phyloP scores from a whole-genome alignment of 1,284 basidiomycete genomes.

The Cutaneotrichosporon arboriforme region DNA sequence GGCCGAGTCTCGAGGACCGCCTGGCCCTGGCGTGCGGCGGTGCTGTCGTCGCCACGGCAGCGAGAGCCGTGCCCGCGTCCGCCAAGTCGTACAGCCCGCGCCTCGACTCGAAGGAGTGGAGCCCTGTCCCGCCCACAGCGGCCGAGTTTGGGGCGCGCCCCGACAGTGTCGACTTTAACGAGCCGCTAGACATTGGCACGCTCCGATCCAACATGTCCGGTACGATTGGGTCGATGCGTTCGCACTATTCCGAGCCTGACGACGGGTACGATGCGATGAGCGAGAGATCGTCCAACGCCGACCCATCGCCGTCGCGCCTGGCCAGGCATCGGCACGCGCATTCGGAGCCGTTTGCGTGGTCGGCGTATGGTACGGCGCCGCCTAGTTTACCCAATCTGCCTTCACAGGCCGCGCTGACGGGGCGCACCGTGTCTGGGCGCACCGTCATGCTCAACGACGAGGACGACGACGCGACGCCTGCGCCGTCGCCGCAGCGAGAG shows the following conservation, averaged over 20 bases:
- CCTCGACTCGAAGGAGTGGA: not conserved
- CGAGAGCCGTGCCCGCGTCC: not conserved
- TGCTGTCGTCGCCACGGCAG: not conserved
- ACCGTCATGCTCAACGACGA: constrained; percentile 4
- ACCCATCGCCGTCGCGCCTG: not conserved
- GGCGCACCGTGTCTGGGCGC: constrained; percentile 11
- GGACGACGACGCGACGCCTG: constrained; percentile 3
- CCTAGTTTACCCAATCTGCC: not conserved
- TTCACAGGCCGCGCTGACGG: not conserved
- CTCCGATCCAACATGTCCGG: no score
- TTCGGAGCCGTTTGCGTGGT: not conserved
- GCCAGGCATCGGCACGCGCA: not conserved
- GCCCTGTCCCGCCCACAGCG: not conserved
- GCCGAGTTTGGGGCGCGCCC: constrained; percentile 2
- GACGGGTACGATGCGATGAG: constrained; percentile 6
- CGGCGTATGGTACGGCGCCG: not conserved
- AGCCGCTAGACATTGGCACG: constrained; percentile 10
- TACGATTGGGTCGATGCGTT: not conserved
- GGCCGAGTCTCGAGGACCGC: constrained; percentile 13
- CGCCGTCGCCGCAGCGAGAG: not conserved
- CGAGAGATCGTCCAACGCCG: not conserved
- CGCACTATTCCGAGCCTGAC: not conserved
- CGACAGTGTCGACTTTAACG: constrained; percentile 12
- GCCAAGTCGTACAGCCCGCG: not conserved
- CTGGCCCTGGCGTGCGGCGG: constrained; percentile 4